Conservation (phyloP, 495 filamentous ascomycete species). For the Hypomontagnella monticulosa region DNA sequence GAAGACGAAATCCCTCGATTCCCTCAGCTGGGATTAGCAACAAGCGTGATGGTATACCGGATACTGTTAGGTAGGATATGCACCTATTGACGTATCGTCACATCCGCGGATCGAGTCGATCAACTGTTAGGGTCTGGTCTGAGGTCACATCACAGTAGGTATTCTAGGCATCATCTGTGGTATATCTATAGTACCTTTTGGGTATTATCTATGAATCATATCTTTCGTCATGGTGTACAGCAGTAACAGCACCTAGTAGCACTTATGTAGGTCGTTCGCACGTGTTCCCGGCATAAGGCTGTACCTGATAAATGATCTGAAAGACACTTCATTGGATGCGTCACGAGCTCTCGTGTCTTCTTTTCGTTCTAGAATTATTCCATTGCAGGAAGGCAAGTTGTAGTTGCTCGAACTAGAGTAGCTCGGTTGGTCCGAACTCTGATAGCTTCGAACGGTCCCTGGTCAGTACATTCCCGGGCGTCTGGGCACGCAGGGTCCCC, state of each 20-base stretch:
- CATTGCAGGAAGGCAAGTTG: slow-evolving; percentile 28
- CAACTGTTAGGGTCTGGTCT: neutral
- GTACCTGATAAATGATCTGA: neutral
- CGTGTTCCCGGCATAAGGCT: slow-evolving; percentile 12
- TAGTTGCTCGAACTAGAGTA: neutral
- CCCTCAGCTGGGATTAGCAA: neutral
- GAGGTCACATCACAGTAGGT: slow-evolving; percentile 4
- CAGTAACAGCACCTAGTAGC: too few relatives aligned
- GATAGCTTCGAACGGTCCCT: slow-evolving; percentile 8
- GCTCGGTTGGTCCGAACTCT: slow-evolving; percentile 16
- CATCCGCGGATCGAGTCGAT: neutral
- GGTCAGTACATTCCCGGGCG: slow-evolving; percentile 24
- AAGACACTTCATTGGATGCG: slow-evolving; percentile 9
- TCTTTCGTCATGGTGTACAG: too few relatives aligned
- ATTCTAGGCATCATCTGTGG: neutral
- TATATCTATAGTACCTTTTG: neutral
- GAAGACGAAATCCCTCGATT: too few relatives aligned
- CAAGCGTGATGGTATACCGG: neutral
- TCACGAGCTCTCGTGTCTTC: neutral
- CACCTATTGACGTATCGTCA: neutral
- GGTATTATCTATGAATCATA: too few relatives aligned
- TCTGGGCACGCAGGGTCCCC: slow-evolving; percentile 25
- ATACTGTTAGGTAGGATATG: neutral
- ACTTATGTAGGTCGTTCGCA: neutral
- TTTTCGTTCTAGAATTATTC: slow-evolving; percentile 36